Evolutionary conservation across 495 filamentous ascomycete species (phyloP).

Genomic region (Stereocaulon alpinum): DNA sequence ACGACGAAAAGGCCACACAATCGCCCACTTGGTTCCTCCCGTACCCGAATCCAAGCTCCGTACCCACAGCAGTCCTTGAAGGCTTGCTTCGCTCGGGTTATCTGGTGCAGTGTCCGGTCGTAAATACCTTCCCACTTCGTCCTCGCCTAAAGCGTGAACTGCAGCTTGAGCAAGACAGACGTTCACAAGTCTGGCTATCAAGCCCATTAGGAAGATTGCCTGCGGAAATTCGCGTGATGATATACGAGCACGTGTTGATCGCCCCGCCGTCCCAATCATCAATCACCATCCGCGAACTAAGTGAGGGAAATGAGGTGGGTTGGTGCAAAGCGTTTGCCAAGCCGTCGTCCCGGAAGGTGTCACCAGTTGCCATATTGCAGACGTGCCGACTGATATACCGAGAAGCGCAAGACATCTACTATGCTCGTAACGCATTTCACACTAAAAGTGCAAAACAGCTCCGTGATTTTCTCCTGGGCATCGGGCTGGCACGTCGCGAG

Average conservation of each 20-base stretch:
- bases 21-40: no score
- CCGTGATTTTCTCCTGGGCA: background rate
- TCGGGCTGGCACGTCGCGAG: background rate
- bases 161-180: background rate
- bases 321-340: background rate
- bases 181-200: background rate
- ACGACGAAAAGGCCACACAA: no score
- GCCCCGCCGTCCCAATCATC: background rate
- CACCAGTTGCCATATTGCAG: slow-evolving; percentile 3
- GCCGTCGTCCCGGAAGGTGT: background rate
- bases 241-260: slow-evolving; percentile 2
- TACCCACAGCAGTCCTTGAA: no score
- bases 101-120: no score
- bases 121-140: no score
- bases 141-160: background rate
- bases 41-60: no score
- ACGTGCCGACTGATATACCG: slow-evolving; percentile 2
- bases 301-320: background rate
- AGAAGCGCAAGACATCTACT: slow-evolving; percentile 8
- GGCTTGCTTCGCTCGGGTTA: no score
- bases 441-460: background rate
- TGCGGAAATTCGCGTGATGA: slow-evolving; percentile 6
- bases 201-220: background rate
- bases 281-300: background rate
- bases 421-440: slow-evolving; percentile 6